These are phyloP conservation scores for Panicum hallii DNA, from an alignment of 202 grass and related monocot species.

Conservation along the genomic window DNA sequence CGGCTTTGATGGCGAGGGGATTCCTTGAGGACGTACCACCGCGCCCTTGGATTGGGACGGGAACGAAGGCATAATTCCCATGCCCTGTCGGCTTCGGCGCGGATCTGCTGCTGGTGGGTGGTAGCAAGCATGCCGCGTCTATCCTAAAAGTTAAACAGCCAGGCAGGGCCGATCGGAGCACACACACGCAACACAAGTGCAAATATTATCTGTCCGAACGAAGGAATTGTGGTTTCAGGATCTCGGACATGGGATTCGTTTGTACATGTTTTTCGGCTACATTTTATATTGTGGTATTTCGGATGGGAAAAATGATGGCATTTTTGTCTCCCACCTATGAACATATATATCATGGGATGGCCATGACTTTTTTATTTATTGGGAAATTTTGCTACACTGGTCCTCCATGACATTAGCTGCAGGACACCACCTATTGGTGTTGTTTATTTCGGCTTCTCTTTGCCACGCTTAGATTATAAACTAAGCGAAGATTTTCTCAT, in stretches of 20 bases:
- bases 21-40: background rate
- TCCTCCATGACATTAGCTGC: no score
- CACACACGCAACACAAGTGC: background rate
- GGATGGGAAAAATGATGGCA: background rate
- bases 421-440: no score
- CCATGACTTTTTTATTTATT: no score
- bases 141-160: background rate
- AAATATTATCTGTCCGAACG: background rate
- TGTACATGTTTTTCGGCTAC: background rate
- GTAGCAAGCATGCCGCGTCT: background rate
- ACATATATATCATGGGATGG: background rate
- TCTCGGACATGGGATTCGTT: background rate
- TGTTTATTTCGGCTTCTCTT: no score
- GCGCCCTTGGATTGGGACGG: background rate
- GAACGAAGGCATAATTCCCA: background rate
- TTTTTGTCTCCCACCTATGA: background rate
- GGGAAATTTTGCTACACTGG: no score
- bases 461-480: no score
- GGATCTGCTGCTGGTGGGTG: background rate
- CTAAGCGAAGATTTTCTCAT: no score
- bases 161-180: background rate
- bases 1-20: conserved; percentile 3
- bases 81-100: background rate
- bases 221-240: background rate
- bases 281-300: background rate